Base-by-base conservation (phyloP, 2,329 filamentous ascomycete genomes). In the Verticillium albo-atrum region DNA sequence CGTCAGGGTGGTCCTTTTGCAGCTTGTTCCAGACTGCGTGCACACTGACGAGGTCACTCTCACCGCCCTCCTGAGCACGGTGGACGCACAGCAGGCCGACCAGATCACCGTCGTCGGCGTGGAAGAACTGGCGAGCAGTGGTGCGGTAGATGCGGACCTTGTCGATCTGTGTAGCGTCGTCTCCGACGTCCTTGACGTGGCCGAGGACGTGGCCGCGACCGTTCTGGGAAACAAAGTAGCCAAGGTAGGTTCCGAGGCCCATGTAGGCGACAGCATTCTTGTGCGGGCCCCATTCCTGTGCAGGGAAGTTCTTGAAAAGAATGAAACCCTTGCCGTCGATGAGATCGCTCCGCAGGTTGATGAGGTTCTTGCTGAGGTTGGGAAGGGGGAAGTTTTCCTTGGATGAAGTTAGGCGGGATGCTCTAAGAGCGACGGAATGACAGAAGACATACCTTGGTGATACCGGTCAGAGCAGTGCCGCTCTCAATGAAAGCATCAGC, bases 191-290 rank as follows among this genome's bases (percentile, higher is more conserved):
- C 76, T 96, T 94, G 67, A 96, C 92, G 72, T 96, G 92, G 7
- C 92, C 92, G 1, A 96, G 83, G 10, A 96, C 90, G 74, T 96
- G 92, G 52, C 92, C 92, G 20, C 86, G 85, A 20, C 88, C 87
- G 76, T 97, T 96, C 70, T 97, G 92, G 26, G 86, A 90, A 47
- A 96, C 86, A 64, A 95, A 94, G 78, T 96, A 95, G 60, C 92
- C 92, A 10, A 96, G 82, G 72, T 96, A 89, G 5, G 90, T 91
- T 47, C 90, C 89, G 2, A 97, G 81, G 4, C 92, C 92, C 88
- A 96, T 93, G 76, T 96, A 96, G n/a, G 89, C 91, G 12, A 92
- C 87, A 7, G 91, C 91, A 12, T 86, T 90, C 77, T 96, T 96
- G 71, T 86, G 83, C 57, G 86, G 84, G 0, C 88, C 86, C 92